These are phyloP conservation scores for Trametes polyzona DNA, from an alignment of 1,284 basidiomycete species.

Conservation along the genomic window DNA sequence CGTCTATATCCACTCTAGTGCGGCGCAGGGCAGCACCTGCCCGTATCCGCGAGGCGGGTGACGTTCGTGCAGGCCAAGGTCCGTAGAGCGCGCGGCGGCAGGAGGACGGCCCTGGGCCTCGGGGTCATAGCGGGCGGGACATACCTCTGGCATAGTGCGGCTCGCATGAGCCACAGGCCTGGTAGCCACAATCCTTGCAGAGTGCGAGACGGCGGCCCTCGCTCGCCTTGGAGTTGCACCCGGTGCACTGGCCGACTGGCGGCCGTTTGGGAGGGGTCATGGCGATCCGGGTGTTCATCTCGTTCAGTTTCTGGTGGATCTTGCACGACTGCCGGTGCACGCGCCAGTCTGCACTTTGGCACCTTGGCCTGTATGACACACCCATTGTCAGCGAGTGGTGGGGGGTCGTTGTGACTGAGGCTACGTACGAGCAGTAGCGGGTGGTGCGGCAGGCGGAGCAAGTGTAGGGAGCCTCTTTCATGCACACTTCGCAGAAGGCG, in stretches of 20 bases:
- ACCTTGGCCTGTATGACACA: slow-evolving; percentile 8
- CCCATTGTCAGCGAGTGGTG: neutral
- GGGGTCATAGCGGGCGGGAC: slow-evolving; percentile 11
- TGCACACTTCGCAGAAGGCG: slow-evolving; percentile 27
- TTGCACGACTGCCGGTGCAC: slow-evolving; percentile 24
- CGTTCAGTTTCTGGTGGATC: slow-evolving; percentile 24
- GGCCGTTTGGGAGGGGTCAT: slow-evolving; percentile 32
- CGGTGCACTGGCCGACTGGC: slow-evolving; percentile 40
- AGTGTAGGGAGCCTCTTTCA: slow-evolving; percentile 22
- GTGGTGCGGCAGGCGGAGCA: slow-evolving; percentile 25
- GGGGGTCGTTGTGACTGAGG: too few species aligned
- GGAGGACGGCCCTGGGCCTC: neutral
- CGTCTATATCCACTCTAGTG: neutral
- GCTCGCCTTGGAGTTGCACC: slow-evolving; percentile 37
- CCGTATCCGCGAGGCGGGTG: slow-evolving; percentile 13
- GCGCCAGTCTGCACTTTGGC: slow-evolving; percentile 20
- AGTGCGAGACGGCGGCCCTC: slow-evolving; percentile 28
- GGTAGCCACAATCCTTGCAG: slow-evolving; percentile 42
- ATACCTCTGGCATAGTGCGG: slow-evolving; percentile 35
- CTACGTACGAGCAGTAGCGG: slow-evolving; percentile 25
- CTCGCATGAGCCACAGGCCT: slow-evolving; percentile 41
- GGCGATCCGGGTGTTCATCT: slow-evolving; percentile 25
- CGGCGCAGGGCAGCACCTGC: neutral
- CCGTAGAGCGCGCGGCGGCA: neutral
- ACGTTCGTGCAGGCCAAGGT: neutral